Base-by-base conservation (phyloP, 768 basidiomycete genomes). In the Lactarius hatsudake region DNA sequence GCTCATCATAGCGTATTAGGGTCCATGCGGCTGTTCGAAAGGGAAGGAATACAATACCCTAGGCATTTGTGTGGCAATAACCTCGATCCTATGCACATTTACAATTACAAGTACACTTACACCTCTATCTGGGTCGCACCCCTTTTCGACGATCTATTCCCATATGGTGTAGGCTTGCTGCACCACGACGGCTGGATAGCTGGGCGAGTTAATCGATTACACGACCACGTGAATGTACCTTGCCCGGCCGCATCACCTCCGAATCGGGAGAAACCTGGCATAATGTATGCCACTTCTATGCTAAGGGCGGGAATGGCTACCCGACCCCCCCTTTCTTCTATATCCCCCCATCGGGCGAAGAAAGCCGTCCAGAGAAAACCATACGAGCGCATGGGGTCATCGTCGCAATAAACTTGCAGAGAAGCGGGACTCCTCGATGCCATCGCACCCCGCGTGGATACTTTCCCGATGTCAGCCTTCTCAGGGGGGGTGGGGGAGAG, bases 261-360 rank as follows among this genome's bases (percentile, higher is more conserved):
- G 51, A 53, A 53, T 53, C 51, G 51, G 51, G 51, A 26, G 26
- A 7, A 53, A 53, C 23, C 23, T 51, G 48, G 48, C 48, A 51
- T 51, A 23, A 53, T 53, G 51, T n/a, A n/a, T n/a, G 51, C 51
- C 51, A 26, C 51, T 53, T 53, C 51, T 53, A 26, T 53, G 51
- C 51, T 53, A 26, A 4, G 15, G 42, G 26, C 13, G 12, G 51
- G 51, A 3, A 23, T 13, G 12, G 13, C 51, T 26, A 26, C 23
- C 12, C 45, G 18, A 43, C 20, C 2, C 9, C 43, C 8, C 20
- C 45, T n/a, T 23, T 23, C 51, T 28, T 38, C 36, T 26, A 23
- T 28, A 26, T 53, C 26, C 23, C 13, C 13, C 51, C 26, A 26
- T 26, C 13, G 51, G 51, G 51, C 23, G 51, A 15, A 28, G 23